Conservation (phyloP, 306 rosid species). For the Potentilla sterilis region DNA sequence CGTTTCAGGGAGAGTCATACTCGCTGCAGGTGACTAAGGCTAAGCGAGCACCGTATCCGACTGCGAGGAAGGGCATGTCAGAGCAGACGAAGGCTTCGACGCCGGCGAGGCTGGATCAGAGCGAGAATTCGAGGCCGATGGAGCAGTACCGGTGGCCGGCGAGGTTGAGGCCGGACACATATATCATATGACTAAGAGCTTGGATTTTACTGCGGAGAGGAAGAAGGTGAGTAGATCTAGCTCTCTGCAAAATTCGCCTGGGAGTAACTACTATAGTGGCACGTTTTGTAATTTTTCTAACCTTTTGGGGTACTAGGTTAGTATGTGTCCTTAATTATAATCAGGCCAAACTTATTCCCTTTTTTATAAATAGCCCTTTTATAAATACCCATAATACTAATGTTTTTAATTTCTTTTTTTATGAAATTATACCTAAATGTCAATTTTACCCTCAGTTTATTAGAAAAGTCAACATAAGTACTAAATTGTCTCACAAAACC, state of each 20-base stretch:
- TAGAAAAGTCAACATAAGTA: too few relatives aligned
- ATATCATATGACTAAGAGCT: constrained; percentile 54
- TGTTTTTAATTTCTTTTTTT: too few relatives aligned
- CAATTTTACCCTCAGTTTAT: too few relatives aligned
- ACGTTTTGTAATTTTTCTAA: too few relatives aligned
- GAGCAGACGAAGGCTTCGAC: constrained; percentile 67
- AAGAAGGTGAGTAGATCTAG: constrained; percentile 43
- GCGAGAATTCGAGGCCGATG: constrained; percentile 47
- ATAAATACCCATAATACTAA: too few relatives aligned
- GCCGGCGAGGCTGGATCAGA: constrained; percentile 43
- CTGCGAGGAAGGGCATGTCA: constrained; percentile 60
- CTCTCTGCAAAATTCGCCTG: constrained; percentile 49
- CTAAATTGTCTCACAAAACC: too few relatives aligned
- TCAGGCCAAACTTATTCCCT: too few relatives aligned
- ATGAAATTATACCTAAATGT: too few relatives aligned
- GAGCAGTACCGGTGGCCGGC: constrained; percentile 82
- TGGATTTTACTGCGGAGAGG: constrained; percentile 49
- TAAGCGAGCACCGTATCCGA: constrained; percentile 56
- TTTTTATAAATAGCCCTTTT: too few relatives aligned
- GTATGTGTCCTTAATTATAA: too few relatives aligned
- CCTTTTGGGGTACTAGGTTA: too few relatives aligned
- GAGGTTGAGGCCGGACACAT: constrained; percentile 41
- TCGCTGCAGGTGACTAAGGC: constrained; percentile 71
- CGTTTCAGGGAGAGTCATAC: constrained; percentile 92
- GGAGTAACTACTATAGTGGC: too few relatives aligned